phyloP scores from a whole-genome alignment of 2,329 filamentous ascomycete species.

The Alternaria conjuncta region DNA sequence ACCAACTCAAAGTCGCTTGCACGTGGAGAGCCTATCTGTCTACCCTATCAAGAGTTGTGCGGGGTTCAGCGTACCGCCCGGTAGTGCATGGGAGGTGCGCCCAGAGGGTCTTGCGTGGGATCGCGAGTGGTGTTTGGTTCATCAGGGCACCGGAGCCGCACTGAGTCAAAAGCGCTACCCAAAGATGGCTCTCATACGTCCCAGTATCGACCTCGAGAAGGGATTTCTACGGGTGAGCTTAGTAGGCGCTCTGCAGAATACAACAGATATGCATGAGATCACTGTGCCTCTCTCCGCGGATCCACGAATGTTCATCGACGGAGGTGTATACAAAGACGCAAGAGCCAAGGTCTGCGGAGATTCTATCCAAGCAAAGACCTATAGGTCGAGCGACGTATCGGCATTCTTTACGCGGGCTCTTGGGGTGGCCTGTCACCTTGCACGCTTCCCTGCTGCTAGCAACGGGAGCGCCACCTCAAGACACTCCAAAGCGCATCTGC shows the following conservation, averaged over 20 bases:
- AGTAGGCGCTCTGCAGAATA: conserved; percentile 45
- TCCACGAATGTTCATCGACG: conserved; percentile 61
- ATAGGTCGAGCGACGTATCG: conserved; percentile 70
- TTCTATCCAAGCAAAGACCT: conserved; percentile 71
- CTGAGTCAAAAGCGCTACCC: conserved; percentile 90
- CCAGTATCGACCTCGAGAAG: conserved; percentile 71
- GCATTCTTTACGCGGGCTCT: conserved; percentile 79
- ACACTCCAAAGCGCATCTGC: conserved; percentile 74
- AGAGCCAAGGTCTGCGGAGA: conserved; percentile 84
- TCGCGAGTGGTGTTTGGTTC: conserved; percentile 93
- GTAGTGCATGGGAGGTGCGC: conserved; percentile 74
- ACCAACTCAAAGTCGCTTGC: conserved; percentile 41
- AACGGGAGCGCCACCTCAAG: conserved; percentile 61
- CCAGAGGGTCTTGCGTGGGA: conserved; percentile 91
- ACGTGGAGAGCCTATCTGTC: conserved; percentile 62
- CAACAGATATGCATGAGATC: conserved; percentile 44
- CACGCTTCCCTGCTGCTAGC: conserved; percentile 75
- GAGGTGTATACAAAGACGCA: conserved; percentile 49
- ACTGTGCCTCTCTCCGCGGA: conserved; percentile 70
- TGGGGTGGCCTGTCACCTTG: conserved; percentile 80
- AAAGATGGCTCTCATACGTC: conserved; percentile 83
- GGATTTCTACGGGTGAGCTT: conserved; percentile 70
- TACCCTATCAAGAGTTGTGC: conserved; percentile 97
- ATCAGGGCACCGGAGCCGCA: conserved; percentile 81
- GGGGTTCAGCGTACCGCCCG: conserved; percentile 72